A percentile compares a stretch with the other conserved stretches of the same genome.
Conservation (phyloP, 495 filamentous ascomycete genomes). For the Pseudevernia furfuracea region DNA sequence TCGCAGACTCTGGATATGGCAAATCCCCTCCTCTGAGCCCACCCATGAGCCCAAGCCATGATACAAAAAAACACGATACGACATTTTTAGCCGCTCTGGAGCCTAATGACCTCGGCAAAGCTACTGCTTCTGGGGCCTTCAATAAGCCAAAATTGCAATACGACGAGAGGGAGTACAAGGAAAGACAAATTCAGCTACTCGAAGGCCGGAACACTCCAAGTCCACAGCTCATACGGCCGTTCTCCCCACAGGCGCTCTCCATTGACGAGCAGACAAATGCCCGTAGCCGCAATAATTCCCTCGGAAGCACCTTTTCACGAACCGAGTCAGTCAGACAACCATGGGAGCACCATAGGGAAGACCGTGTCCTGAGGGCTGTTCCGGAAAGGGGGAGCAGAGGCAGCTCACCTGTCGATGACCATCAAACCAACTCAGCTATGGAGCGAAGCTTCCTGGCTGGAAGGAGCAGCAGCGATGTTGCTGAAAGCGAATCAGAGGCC, state of each 20-base stretch:
- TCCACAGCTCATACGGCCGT: slow-evolving; percentile 24
- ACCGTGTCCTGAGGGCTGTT: slow-evolving; percentile 17
- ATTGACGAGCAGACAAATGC: slow-evolving; percentile 29
- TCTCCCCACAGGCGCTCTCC: slow-evolving; percentile 29
- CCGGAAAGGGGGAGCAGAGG: slow-evolving; percentile 13
- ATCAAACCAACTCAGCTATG: slow-evolving; percentile 14
- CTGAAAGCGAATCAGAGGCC: slow-evolving; percentile 22
- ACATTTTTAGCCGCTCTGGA: slow-evolving; percentile 52
- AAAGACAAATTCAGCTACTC: slow-evolving; percentile 72
- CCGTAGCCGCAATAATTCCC: slow-evolving; percentile 36
- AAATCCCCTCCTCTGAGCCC: slow-evolving; percentile 62
- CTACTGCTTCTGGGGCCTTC: slow-evolving; percentile 77
- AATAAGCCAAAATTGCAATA: slow-evolving; percentile 68
- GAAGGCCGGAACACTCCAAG: slow-evolving; percentile 49
- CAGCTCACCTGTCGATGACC: slow-evolving; percentile 16
- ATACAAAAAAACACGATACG: slow-evolving; percentile 50
- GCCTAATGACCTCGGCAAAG: slow-evolving; percentile 74
- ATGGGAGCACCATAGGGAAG: slow-evolving; percentile 16
- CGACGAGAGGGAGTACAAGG: slow-evolving; percentile 76
- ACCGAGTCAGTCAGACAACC: slow-evolving; percentile 35
- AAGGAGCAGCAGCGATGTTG: slow-evolving; percentile 36
- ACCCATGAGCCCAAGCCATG: slow-evolving; percentile 44
- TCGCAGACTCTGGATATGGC: slow-evolving; percentile 37
- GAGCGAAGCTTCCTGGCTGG: slow-evolving; percentile 39
- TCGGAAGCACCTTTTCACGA: slow-evolving; percentile 39